Conservation (phyloP, 2,329 filamentous ascomycete species). For the Alternaria brassicicola region DNA sequence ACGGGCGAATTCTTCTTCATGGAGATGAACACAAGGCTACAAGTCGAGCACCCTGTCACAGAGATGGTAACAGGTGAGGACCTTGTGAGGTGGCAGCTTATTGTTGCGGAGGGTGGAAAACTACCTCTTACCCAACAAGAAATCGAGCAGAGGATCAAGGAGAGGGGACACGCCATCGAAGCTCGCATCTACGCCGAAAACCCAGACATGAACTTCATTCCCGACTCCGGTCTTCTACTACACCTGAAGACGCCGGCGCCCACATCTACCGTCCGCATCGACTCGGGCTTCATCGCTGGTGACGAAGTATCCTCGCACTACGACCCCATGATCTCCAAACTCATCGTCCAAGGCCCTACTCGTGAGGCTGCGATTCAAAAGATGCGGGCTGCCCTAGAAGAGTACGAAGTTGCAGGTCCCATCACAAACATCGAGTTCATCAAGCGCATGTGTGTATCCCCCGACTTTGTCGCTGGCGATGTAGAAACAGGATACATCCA, state of each 20-base stretch:
- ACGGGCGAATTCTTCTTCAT: conserved; percentile 71
- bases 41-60: conserved; percentile 96
- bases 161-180: conserved; percentile 87
- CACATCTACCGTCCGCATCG: conserved; percentile 80
- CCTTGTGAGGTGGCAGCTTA: conserved; percentile 93
- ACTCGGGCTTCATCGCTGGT: conserved; percentile 89
- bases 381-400: conserved; percentile 77
- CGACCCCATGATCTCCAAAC: conserved; percentile 98
- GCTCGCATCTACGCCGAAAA: conserved; percentile 97
- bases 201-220: conserved; percentile 88
- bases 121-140: conserved; percentile 70
- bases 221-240: conserved; percentile 86
- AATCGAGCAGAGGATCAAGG: conserved; percentile 71
- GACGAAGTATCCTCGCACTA: conserved; percentile 94
- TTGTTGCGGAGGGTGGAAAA: conserved; percentile 75
- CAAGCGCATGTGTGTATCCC: conserved; percentile 81
- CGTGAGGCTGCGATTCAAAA: conserved; percentile 83
- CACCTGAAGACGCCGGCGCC: conserved; percentile 77
- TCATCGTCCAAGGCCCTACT: conserved; percentile 85
- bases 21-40: conserved; percentile 80
- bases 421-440: conserved; percentile 97
- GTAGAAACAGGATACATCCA: conserved; percentile 97
- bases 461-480: conserved; percentile 81
- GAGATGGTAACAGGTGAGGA: conserved; percentile 78
- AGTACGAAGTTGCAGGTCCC: conserved; percentile 91